A percentile compares a stretch with the other conserved stretches of the same genome.
These are phyloP conservation scores for Camptophora hylomeconis DNA, from an alignment of 2,329 filamentous ascomycete species.

Conservation along the genomic window DNA sequence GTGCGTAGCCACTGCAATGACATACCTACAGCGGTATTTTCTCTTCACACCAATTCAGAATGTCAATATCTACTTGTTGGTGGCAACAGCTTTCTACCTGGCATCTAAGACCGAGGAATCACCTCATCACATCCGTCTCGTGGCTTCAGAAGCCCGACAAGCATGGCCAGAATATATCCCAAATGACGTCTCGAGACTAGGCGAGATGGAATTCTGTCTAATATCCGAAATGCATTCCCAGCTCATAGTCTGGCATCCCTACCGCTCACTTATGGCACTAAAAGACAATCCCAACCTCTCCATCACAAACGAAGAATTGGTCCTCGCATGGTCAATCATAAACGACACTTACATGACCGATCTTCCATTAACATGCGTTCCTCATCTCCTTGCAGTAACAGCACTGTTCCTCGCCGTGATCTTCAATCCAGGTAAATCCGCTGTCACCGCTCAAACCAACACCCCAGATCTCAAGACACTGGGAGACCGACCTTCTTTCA, in stretches of 20 bases:
- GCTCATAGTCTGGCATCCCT: constrained; percentile 81
- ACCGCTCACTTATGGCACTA: constrained; percentile 63
- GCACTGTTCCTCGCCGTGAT: constrained; percentile 76
- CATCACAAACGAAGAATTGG: constrained; percentile 64
- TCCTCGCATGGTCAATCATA: constrained; percentile 67
- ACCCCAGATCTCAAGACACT: constrained; percentile 9
- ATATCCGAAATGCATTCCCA: constrained; percentile 87
- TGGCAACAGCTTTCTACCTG: constrained; percentile 87
- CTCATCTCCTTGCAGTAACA: constrained; percentile 79
- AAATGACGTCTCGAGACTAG: constrained; percentile 69
- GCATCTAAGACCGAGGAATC: constrained; percentile 98
- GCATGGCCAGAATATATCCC: constrained; percentile 72
- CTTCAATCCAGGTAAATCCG: constrained; percentile 43
- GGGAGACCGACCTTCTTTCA: constrained; percentile 10
- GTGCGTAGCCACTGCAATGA: constrained; percentile 81
- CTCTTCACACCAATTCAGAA: constrained; percentile 77
- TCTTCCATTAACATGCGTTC: constrained; percentile 69
- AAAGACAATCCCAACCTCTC: constrained; percentile 42
- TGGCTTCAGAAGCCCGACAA: constrained; percentile 72
- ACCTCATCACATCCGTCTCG: constrained; percentile 85
- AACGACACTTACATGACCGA: constrained; percentile 92
- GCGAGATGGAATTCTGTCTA: constrained; percentile 85
- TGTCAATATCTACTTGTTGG: constrained; percentile 84
- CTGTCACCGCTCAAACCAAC: constrained; percentile 1
- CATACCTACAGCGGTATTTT: constrained; percentile 93